A percentile compares a stretch with the other conserved stretches of the same genome.
Conservation (phyloP, 495 filamentous ascomycete species). For the Podospora didyma region DNA sequence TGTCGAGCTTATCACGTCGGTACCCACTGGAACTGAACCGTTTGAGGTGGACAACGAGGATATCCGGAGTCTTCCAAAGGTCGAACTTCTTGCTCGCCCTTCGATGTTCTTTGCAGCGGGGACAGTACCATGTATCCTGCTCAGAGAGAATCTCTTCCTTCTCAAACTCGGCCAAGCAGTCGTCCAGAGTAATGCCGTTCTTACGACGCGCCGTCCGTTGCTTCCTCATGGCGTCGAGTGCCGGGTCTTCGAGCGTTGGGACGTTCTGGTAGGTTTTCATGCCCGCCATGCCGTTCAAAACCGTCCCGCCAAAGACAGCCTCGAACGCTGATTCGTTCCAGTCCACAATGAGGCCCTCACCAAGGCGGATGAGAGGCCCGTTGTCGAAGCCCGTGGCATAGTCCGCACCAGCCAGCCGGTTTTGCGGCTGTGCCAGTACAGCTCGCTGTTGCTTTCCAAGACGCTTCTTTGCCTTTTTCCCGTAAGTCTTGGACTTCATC, state of each 20-base stretch:
- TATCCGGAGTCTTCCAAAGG: conserved; percentile 93
- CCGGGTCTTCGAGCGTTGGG: conserved; percentile 58
- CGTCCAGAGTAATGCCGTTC: conserved; percentile 75
- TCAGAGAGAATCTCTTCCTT: conserved; percentile 89
- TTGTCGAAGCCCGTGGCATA: conserved; percentile 34
- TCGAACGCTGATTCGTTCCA: conserved; percentile 68
- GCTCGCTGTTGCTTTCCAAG: conserved; percentile 29
- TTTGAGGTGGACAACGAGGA: conserved; percentile 87
- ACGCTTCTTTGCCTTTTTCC: conserved; percentile 34
- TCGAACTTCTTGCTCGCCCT: conserved; percentile 94
- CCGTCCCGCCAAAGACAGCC: conserved; percentile 60
- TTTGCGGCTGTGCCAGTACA: conserved; percentile 22
- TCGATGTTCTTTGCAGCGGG: conserved; percentile 87
- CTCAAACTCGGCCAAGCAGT: conserved; percentile 91
- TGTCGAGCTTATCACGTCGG: conserved; percentile 83
- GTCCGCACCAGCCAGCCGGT: conserved; percentile 14
- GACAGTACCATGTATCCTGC: conserved; percentile 95
- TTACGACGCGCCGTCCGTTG: conserved; percentile 59
- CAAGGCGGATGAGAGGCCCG: conserved; percentile 65
- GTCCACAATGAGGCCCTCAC: conserved; percentile 81
- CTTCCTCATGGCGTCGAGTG: conserved; percentile 56
- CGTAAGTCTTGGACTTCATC: conserved; percentile 37
- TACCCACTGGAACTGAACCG: conserved; percentile 77
- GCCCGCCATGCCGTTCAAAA: conserved; percentile 27
- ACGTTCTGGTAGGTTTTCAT: conserved; percentile 49